These are phyloP conservation scores for Colletotrichum musicola DNA, from an alignment of 2,329 filamentous ascomycete species.

Conservation along the genomic window DNA sequence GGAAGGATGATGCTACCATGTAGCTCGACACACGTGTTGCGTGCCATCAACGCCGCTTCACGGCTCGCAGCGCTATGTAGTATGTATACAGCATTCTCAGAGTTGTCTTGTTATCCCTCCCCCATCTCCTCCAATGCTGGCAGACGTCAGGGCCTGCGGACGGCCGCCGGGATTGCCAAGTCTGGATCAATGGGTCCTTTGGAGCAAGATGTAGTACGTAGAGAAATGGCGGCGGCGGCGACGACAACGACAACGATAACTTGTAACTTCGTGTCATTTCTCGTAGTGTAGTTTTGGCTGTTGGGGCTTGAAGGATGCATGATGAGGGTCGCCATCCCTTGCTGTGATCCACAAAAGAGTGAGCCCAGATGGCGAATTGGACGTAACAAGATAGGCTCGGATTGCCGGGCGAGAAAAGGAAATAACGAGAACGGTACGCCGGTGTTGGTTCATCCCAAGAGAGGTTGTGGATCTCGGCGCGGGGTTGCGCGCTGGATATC, in stretches of 20 bases:
- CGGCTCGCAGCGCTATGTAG: too few relatives aligned
- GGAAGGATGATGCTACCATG: background rate
- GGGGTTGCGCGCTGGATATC: conserved; percentile 34
- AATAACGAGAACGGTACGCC: conserved; percentile 31
- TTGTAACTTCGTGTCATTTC: conserved; percentile 20
- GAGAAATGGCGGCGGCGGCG: too few relatives aligned
- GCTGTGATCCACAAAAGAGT: conserved; percentile 20
- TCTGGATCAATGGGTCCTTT: background rate
- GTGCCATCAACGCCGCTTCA: too few relatives aligned
- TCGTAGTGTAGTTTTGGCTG: conserved; percentile 16
- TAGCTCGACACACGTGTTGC: background rate
- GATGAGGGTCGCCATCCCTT: conserved; percentile 26
- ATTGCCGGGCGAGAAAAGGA: conserved; percentile 32
- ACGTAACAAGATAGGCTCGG: conserved; percentile 35
- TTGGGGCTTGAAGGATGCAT: conserved; percentile 31
- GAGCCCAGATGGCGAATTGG: conserved; percentile 32
- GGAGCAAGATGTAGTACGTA: background rate
- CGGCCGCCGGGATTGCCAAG: conserved; percentile 1
- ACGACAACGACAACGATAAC: background rate
- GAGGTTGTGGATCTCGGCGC: conserved; percentile 38
- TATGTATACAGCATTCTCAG: too few relatives aligned
- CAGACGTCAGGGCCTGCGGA: background rate
- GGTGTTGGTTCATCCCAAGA: conserved; percentile 37
- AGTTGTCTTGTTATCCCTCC: background rate
- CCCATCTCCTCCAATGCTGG: background rate